Base-by-base conservation (phyloP, 345 rosid species). In the Psidium guajava region DNA sequence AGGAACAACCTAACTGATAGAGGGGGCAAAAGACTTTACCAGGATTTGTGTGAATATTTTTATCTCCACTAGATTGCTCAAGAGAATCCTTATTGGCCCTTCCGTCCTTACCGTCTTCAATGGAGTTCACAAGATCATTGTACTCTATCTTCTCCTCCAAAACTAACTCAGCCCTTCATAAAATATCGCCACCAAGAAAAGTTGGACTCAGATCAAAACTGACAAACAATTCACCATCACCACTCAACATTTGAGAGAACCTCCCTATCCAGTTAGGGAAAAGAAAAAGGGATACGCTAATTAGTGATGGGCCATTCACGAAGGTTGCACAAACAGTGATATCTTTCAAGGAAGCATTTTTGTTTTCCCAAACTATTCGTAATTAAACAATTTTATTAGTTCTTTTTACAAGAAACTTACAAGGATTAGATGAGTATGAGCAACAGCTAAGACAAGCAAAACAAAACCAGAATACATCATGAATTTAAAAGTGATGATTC, bases 131-230 rank as follows among this genome's bases (percentile, higher is more conserved):
- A 83, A 96, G 98, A 93, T 97, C 99, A 91, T 97, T 96, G 90
- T 94, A 97, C 82, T 95, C 98, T 84, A 97, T 92, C 84, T 90
- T 89, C 87, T 96, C 98, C 88, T 93, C 92, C 50, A 92, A 52
- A 22, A 97, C 86, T 88, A 97, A 91, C 88, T 96, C 95, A 86
- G 98, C 97, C 90, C 99, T 97, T 92, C 85, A 91, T 81, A 73
- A 87, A 86, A 74, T 5, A 80, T 18, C 83, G 86, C 54, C 24
- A 86, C 49, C 24, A 84, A 27, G 81, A 51, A 32, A 77, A 54
- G 54, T 53, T 13, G 42, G 77, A 64, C 53, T 80, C 21, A 77
- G 83, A 75, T 53, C 8, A 73, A 49, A 25, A 51, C 56, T 69
- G 50, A n/a, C 36, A 25, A 27, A 54, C 27, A 27, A 64, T 20